Conservation (phyloP, 2,329 filamentous ascomycete genomes). For the Xylaria sp. region DNA sequence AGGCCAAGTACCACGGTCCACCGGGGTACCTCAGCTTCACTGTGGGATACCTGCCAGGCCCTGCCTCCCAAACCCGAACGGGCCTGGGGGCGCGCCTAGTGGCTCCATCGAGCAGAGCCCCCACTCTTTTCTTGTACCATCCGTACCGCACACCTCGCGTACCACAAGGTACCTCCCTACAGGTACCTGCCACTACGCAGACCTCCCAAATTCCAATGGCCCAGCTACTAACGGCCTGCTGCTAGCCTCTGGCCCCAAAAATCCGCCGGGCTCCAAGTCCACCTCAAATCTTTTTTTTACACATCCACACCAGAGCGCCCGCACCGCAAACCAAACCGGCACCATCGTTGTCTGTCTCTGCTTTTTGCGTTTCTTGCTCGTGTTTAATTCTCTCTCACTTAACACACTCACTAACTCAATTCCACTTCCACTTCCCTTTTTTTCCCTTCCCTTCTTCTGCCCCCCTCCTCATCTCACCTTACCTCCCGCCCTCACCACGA, state of each 20-base stretch:
- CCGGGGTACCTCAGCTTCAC: too few relatives aligned
- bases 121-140: not conserved
- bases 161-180: not conserved
- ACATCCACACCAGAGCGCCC: conserved; percentile 27
- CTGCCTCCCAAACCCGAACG: too few relatives aligned
- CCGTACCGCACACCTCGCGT: too few relatives aligned
- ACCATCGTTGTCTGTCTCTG: conserved; percentile 35
- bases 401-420: conserved; percentile 24
- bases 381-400: conserved; percentile 40
- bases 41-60: not conserved
- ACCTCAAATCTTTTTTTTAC: conserved; percentile 29
- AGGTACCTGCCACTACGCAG: not conserved
- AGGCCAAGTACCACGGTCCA: too few relatives aligned
- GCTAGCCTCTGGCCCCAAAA: conserved; percentile 10
- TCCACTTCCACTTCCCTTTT: conserved; percentile 26
- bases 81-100: not conserved
- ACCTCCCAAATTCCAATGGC: not conserved
- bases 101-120: not conserved
- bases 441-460: conserved; percentile 25
- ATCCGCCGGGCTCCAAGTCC: conserved; percentile 27
- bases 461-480: conserved; percentile 24
- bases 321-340: conserved; percentile 32
- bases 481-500: conserved; percentile 25
- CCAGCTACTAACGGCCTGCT: not conserved
- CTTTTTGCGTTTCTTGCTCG: conserved; percentile 30